Conservation (phyloP, 495 filamentous ascomycete species). For the Pseudotulostoma volvatum region DNA sequence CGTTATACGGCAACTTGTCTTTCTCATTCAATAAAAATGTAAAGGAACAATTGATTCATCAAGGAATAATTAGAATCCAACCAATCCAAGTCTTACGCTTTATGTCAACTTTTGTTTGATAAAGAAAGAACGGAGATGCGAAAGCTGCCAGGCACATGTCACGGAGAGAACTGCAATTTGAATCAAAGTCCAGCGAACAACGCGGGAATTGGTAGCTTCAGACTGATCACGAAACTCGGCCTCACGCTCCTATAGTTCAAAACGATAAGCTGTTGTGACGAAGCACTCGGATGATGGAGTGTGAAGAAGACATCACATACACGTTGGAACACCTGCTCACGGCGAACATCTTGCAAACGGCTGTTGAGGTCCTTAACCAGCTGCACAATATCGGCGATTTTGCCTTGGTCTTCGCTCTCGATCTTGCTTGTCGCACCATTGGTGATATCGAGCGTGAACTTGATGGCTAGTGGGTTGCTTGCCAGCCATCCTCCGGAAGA, state of each 20-base stretch:
- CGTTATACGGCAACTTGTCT: too few species aligned
- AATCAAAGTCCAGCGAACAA: constrained; percentile 85
- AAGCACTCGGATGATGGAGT: too few species aligned
- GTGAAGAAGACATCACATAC: constrained; percentile 36
- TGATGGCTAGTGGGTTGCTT: constrained; percentile 46
- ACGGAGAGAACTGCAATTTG: constrained; percentile 76
- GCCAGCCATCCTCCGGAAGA: constrained; percentile 53
- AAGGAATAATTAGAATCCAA: too few species aligned
- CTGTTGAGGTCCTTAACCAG: constrained; percentile 82
- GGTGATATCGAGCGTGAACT: constrained; percentile 74
- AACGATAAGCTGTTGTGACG: too few species aligned
- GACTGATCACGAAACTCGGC: constrained; percentile 97
- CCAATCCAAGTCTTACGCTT: background rate
- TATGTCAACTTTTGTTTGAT: constrained; percentile 98
- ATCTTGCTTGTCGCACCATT: constrained; percentile 94
- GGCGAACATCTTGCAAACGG: constrained; percentile 70
- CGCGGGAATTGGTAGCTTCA: constrained; percentile 79
- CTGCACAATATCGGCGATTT: constrained; percentile 80
- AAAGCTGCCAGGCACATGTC: constrained; percentile 95
- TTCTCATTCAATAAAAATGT: too few species aligned
- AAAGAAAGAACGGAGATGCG: constrained; percentile 89
- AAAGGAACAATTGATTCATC: too few species aligned
- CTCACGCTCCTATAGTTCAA: constrained; percentile 62
- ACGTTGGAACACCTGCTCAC: constrained; percentile 92
- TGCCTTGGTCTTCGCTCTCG: constrained; percentile 84